These are phyloP conservation scores for Blakeslea trispora DNA, from an alignment of 371 early-diverging fungal species.

Conservation along the genomic window DNA sequence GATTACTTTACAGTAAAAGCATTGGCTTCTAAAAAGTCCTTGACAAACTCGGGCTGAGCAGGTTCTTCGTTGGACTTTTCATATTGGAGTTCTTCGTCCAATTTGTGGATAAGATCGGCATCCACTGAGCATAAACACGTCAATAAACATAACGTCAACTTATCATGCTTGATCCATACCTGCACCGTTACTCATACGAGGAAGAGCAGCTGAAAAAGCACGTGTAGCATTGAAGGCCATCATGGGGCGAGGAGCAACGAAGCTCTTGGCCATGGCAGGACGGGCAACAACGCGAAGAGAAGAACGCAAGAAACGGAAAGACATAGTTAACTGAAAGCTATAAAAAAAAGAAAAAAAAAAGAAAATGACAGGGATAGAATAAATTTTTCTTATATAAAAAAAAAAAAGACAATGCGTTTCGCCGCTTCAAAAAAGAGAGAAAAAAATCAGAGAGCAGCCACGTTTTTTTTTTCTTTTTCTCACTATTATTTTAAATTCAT, in stretches of 20 bases:
- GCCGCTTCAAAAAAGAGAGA: not conserved
- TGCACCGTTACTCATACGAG: slow-evolving; percentile 37
- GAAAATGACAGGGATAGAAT: slow-evolving; percentile 18
- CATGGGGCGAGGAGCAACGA: slow-evolving; percentile 19
- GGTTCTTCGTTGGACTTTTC: slow-evolving; percentile 72
- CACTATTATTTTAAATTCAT: not conserved
- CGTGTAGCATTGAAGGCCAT: slow-evolving; percentile 28
- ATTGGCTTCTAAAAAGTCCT: slow-evolving; percentile 73
- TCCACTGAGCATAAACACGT: slow-evolving; percentile 51
- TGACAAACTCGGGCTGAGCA: slow-evolving; percentile 71
- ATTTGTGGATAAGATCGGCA: slow-evolving; percentile 68
- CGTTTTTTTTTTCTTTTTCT: not conserved
- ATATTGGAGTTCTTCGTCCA: slow-evolving; percentile 80
- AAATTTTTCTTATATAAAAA: not conserved
- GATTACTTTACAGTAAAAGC: slow-evolving; percentile 67
- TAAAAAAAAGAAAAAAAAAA: slow-evolving; percentile 2
- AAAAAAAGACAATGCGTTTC: not conserved
- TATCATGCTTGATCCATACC: slow-evolving; percentile 24
- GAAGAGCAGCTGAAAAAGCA: slow-evolving; percentile 30
- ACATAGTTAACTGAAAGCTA: slow-evolving; percentile 21
- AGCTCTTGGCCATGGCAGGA: slow-evolving; percentile 26
- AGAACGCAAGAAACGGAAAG: slow-evolving; percentile 42
- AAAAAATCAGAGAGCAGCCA: not conserved
- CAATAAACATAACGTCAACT: not conserved
- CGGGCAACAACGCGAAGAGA: slow-evolving; percentile 42